These are phyloP conservation scores for Phylloporus rhodoxanthus DNA, from an alignment of 768 basidiomycete genomes.

Conservation along the genomic window DNA sequence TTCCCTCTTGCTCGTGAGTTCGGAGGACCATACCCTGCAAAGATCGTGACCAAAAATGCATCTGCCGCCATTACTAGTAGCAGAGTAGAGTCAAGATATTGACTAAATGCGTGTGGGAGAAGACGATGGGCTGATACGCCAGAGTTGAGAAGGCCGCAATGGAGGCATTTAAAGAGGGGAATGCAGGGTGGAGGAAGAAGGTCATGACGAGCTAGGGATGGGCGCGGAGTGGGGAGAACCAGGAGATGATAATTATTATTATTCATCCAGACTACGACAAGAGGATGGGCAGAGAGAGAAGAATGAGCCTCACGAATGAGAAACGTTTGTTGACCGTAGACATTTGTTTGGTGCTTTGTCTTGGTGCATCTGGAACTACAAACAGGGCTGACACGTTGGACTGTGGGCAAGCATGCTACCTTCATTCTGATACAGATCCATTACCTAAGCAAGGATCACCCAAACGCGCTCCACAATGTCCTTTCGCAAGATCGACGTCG, in stretches of 20 bases:
- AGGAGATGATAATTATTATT: slow-evolving; percentile 99
- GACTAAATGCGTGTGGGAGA: no score
- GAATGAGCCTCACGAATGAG: slow-evolving; percentile 47
- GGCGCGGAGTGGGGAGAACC: slow-evolving; percentile 81
- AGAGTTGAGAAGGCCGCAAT: no score
- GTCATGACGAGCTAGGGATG: slow-evolving; percentile 40
- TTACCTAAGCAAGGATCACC: not conserved
- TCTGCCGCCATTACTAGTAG: no score
- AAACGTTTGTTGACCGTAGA: not conserved
- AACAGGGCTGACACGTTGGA: no score
- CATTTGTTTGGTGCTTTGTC: slow-evolving; percentile 45
- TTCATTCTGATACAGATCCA: no score
- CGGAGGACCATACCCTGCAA: no score
- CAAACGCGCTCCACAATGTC: slow-evolving; percentile 32
- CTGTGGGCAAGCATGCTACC: no score
- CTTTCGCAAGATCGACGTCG: slow-evolving; percentile 93
- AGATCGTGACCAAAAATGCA: no score
- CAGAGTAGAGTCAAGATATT: no score
- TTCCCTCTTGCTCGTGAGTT: no score
- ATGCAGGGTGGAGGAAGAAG: slow-evolving; percentile 97
- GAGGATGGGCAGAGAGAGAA: slow-evolving; percentile 4
- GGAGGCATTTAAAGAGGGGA: slow-evolving; percentile 90
- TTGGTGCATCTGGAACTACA: slow-evolving; percentile 81
- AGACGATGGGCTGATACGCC: no score
- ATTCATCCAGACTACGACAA: slow-evolving; percentile 64